A percentile compares a stretch with the other conserved stretches of the same genome.
Conservation (phyloP, 805 yeast genomes). For the Torulaspora microellipsoides region DNA sequence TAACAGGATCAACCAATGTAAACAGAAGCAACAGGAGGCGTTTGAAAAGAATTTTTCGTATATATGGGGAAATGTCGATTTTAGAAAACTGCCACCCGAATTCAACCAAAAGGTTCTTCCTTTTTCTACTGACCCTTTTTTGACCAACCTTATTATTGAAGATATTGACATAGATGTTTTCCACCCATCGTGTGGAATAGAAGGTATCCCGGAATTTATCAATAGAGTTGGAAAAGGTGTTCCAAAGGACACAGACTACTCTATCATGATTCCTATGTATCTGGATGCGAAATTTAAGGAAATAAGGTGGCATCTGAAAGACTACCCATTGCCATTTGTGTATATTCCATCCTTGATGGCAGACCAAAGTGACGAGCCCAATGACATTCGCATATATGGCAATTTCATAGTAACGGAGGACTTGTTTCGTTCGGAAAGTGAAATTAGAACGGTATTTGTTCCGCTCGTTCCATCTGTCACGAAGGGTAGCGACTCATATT, state of each 20-base stretch:
- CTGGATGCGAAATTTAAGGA: constrained; percentile 56
- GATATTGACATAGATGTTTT: constrained; percentile 45
- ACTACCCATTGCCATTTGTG: constrained; percentile 79
- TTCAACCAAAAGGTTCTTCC: constrained; percentile 46
- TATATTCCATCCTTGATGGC: constrained; percentile 56
- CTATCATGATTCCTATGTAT: constrained; percentile 62
- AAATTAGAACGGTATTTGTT: constrained; percentile 55
- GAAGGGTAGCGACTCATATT: constrained; percentile 40
- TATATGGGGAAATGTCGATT: constrained; percentile 40
- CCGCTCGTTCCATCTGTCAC: constrained; percentile 52
- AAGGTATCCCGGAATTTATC: constrained; percentile 55
- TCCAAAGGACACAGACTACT: constrained; percentile 64
- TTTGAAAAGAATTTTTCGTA: constrained; percentile 38
- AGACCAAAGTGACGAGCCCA: constrained; percentile 20
- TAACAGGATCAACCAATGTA: constrained; percentile 49
- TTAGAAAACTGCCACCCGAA: constrained; percentile 35
- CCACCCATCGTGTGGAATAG: constrained; percentile 48
- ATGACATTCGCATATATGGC: constrained; percentile 48
- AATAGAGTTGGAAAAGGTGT: constrained; percentile 76
- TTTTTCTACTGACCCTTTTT: constrained; percentile 45
- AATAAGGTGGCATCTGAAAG: constrained; percentile 67
- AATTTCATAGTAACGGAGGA: constrained; percentile 68
- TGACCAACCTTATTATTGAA: constrained; percentile 48
- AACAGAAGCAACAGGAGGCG: constrained; percentile 38
- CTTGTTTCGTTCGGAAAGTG: constrained; percentile 44